Evolutionary conservation across 805 yeast species (phyloP).

Genomic region (Cyberlindnera amylophila): DNA sequence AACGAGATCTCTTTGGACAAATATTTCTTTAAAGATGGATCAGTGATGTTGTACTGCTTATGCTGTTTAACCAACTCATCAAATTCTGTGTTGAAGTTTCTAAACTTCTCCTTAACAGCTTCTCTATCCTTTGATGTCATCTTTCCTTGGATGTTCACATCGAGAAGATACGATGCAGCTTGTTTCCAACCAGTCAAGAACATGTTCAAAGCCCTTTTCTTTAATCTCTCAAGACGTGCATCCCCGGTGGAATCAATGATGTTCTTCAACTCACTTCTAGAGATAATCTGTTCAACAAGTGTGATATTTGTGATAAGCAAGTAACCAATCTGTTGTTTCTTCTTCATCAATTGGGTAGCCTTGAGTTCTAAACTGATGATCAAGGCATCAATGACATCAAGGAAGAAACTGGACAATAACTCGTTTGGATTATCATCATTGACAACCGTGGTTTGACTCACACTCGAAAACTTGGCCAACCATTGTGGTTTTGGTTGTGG

Average conservation of each 20-base stretch:
- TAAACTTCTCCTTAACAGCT: conserved; percentile 77
- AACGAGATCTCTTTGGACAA: conserved; percentile 69
- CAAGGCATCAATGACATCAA: conserved; percentile 77
- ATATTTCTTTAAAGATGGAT: conserved; percentile 57
- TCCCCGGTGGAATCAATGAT: conserved; percentile 58
- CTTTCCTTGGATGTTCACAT: conserved; percentile 64
- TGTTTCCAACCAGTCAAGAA: conserved; percentile 79
- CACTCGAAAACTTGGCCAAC: conserved; percentile 45
- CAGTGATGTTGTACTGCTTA: conserved; percentile 61
- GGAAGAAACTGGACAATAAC: conserved; percentile 59
- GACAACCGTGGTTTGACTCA: conserved; percentile 37
- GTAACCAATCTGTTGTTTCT: conserved; percentile 53
- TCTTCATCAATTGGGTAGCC: conserved; percentile 36
- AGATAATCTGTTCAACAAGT: conserved; percentile 69
- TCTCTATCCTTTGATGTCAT: conserved; percentile 72
- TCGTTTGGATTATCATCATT: conserved; percentile 42
- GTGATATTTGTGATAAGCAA: conserved; percentile 67
- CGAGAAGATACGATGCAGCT: conserved; percentile 73
- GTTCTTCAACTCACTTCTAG: conserved; percentile 51
- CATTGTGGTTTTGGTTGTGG: conserved; percentile 55
- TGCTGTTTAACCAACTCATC: conserved; percentile 71
- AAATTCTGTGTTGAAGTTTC: conserved; percentile 75
- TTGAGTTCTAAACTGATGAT: conserved; percentile 60
- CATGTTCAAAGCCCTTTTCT: conserved; percentile 67
- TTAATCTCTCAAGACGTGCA: conserved; percentile 61